A percentile compares a stretch with the other conserved stretches of the same genome.
Evolutionary conservation across 176 grass and related monocot genomes (phyloP).

Genomic region (Aegilops umbellulata): DNA sequence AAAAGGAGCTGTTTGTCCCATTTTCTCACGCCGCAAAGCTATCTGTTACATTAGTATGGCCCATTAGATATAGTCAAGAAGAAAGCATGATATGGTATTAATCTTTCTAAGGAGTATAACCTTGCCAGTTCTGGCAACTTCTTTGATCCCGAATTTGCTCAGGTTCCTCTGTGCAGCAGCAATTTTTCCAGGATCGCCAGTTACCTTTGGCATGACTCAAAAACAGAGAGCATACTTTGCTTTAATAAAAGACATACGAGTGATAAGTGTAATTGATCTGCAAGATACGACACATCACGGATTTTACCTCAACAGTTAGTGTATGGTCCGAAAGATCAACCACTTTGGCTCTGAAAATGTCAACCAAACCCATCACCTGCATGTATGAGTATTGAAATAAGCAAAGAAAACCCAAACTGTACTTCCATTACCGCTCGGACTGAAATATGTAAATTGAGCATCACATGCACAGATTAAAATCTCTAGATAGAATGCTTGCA

Average conservation of each 20-base stretch:
- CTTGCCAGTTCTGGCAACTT: constrained; percentile 85
- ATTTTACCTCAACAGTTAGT: constrained; percentile 59
- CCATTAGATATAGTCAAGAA: not conserved
- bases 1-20: constrained; percentile 47
- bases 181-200: constrained; percentile 81
- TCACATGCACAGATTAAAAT: not conserved
- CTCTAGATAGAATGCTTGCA: not conserved
- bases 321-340: constrained; percentile 66
- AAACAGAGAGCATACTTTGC: not conserved
- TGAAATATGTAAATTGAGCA: not conserved
- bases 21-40: constrained; percentile 53
- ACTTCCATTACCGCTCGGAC: not conserved
- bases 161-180: constrained; percentile 55
- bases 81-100: not conserved
- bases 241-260: not conserved
- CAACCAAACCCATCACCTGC: constrained; percentile 74
- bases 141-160: constrained; percentile 70
- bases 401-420: not conserved
- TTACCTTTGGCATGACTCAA: constrained; percentile 43
- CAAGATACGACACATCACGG: not conserved
- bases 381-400: not conserved
- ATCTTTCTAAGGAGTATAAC: constrained; percentile 37
- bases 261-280: not conserved
- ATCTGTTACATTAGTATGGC: constrained; percentile 9
- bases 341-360: constrained; percentile 67